A percentile compares a stretch with the other conserved stretches of the same genome.
These are phyloP conservation scores for Auriscalpium vulgare DNA, from an alignment of 768 basidiomycete species.

Conservation along the genomic window DNA sequence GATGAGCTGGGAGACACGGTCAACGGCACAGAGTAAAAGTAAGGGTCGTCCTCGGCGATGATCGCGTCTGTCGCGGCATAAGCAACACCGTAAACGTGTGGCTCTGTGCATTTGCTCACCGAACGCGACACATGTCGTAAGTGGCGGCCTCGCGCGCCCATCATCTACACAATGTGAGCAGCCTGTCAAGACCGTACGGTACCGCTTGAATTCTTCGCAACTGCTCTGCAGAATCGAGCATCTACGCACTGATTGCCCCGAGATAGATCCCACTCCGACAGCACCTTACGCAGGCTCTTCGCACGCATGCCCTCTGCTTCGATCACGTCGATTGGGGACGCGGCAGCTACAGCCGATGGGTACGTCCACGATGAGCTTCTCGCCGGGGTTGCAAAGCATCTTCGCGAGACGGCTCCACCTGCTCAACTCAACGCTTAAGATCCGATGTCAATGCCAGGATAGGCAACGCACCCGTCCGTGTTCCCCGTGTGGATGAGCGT, in stretches of 20 bases:
- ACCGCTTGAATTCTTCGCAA: slow-evolving; percentile 84
- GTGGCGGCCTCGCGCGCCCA: slow-evolving; percentile 71
- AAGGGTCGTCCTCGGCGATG: slow-evolving; percentile 81
- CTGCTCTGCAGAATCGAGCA: slow-evolving; percentile 21
- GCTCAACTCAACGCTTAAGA: slow-evolving; percentile 3
- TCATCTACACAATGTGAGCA: slow-evolving; percentile 35
- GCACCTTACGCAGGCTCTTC: slow-evolving; percentile 46
- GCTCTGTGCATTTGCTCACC: slow-evolving; percentile 31
- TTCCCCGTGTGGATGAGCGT: slow-evolving; percentile 57
- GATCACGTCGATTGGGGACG: slow-evolving; percentile 38
- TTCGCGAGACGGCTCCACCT: slow-evolving; percentile 49
- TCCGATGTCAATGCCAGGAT: neutral
- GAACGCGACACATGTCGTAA: slow-evolving; percentile 76
- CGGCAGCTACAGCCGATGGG: slow-evolving; percentile 40
- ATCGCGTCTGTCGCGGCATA: slow-evolving; percentile 43
- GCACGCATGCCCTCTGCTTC: slow-evolving; percentile 66
- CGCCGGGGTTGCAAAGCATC: slow-evolving; percentile 62
- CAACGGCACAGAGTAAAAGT: no score
- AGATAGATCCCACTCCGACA: slow-evolving; percentile 59
- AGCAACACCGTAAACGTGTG: neutral
- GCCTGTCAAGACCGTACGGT: slow-evolving; percentile 31
- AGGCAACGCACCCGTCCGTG: slow-evolving; percentile 45
- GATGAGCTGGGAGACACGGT: no score
- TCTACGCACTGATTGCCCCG: slow-evolving; percentile 46
- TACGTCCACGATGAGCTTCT: slow-evolving; percentile 65